phyloP scores from a whole-genome alignment of 2,329 filamentous ascomycete genomes.

The Fusarium subtropicale region DNA sequence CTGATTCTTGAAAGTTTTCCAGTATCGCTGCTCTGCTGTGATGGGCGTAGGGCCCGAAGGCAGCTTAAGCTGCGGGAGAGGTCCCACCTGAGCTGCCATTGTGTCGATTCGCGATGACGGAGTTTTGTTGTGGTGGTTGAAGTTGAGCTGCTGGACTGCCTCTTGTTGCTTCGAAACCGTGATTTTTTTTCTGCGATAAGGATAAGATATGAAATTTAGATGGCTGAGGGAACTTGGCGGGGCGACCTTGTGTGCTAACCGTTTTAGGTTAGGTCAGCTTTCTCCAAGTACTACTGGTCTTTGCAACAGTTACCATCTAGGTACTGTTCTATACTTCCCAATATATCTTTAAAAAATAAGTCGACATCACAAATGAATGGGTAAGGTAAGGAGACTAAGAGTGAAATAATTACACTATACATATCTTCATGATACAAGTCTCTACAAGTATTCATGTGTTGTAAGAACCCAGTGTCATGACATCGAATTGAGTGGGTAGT shows the following conservation, averaged over 20 bases:
- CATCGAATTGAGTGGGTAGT: neutral
- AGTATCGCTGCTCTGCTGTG: slow-evolving; percentile 94
- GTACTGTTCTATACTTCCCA: neutral
- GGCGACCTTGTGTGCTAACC: neutral
- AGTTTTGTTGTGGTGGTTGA: slow-evolving; percentile 30
- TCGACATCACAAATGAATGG: neutral
- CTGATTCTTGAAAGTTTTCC: slow-evolving; percentile 93
- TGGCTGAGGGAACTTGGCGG: slow-evolving; percentile 38
- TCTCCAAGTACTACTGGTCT: neutral
- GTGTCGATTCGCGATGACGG: slow-evolving; percentile 41
- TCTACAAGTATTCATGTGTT: neutral
- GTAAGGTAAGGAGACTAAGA: neutral
- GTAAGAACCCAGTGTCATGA: neutral
- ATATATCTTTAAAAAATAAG: neutral
- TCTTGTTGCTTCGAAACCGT: slow-evolving; percentile 11
- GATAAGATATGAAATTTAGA: slow-evolving; percentile 42
- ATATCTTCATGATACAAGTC: neutral
- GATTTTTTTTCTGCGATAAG: slow-evolving; percentile 47
- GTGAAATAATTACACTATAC: neutral
- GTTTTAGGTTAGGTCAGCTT: neutral
- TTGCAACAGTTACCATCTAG: neutral
- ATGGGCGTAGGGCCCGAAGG: slow-evolving; percentile 83
- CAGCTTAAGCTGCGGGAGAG: slow-evolving; percentile 83
- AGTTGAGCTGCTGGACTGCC: slow-evolving; percentile 14
- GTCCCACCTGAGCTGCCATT: slow-evolving; percentile 90